Percentiles rank a stretch among this genome's conserved stretches.
phyloP scores from a whole-genome alignment of 2,329 filamentous ascomycete genomes.

The Monilinia aucupariae region DNA sequence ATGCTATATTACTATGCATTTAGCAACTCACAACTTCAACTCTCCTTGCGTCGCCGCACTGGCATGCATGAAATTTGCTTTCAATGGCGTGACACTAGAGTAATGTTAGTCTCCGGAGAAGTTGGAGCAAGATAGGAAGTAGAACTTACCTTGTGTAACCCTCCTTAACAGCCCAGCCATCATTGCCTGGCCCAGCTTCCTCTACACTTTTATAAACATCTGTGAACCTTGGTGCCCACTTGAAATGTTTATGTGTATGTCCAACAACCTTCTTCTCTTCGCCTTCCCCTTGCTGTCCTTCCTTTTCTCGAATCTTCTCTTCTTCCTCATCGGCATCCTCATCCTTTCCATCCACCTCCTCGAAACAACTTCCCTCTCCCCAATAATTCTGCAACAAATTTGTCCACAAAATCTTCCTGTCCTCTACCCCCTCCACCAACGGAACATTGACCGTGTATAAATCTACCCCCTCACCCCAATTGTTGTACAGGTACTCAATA shows the following conservation, averaged over 20 bases:
- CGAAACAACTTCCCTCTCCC: conserved; percentile 78
- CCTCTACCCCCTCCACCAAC: conserved; percentile 67
- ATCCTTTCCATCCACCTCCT: conserved; percentile 64
- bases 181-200: conserved; percentile 71
- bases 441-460: conserved; percentile 93
- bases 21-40: conserved; percentile 69
- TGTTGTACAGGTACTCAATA: conserved; percentile 69
- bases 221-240: conserved; percentile 82
- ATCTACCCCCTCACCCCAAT: conserved; percentile 70
- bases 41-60: conserved; percentile 61
- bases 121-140: conserved; percentile 2
- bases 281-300: conserved; percentile 37
- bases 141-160: conserved; percentile 70
- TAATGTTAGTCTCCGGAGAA: conserved; percentile 20
- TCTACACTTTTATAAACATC: conserved; percentile 88
- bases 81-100: conserved; percentile 78
- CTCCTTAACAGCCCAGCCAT: conserved; percentile 88
- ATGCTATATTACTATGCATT: conserved; percentile 33
- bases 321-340: conserved; percentile 64
- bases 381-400: conserved; percentile 88
- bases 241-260: conserved; percentile 82
- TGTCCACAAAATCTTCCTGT: conserved; percentile 72
- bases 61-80: conserved; percentile 86
- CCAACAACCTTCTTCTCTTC: conserved; percentile 36
- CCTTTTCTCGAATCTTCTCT: conserved; percentile 62